phyloP scores from a whole-genome alignment of 1,284 basidiomycete species.

The Moniliophthora roreri region DNA sequence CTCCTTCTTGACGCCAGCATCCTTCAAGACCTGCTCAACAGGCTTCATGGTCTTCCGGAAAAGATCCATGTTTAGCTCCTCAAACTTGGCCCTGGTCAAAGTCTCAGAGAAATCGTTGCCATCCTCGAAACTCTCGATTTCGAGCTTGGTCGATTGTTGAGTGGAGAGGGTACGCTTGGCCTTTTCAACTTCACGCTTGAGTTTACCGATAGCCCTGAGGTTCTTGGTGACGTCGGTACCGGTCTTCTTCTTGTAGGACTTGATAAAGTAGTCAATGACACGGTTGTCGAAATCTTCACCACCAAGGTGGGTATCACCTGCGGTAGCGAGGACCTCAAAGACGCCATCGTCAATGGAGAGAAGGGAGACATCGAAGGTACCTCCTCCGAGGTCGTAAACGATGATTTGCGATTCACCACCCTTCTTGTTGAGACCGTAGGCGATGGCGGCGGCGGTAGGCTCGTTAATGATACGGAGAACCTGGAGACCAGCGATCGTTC shows the following conservation, averaged over 20 bases:
- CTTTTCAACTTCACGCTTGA: slow-evolving; percentile 98
- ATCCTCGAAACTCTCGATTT: slow-evolving; percentile 92
- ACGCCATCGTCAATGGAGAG: slow-evolving; percentile 97
- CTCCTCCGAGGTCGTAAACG: slow-evolving; percentile 98
- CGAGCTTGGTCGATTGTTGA: slow-evolving; percentile 83
- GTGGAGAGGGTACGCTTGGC: slow-evolving; percentile 97
- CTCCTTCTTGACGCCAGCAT: slow-evolving; percentile 97
- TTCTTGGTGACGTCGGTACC: slow-evolving; percentile 87
- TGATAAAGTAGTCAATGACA: slow-evolving; percentile 89
- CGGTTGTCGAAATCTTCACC: slow-evolving; percentile 99
- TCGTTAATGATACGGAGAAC: slow-evolving; percentile 99
- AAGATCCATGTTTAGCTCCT: slow-evolving; percentile 97
- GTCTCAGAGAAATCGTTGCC: slow-evolving; percentile 98
- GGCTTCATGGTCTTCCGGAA: slow-evolving; percentile 99
- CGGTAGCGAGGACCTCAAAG: slow-evolving; percentile 96
- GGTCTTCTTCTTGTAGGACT: slow-evolving; percentile 95
- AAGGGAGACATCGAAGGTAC: slow-evolving; percentile 98
- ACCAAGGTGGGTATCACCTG: slow-evolving; percentile 98
- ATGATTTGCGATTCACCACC: slow-evolving; percentile 93
- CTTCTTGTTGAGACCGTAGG: slow-evolving; percentile 98
- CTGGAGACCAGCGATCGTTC: slow-evolving; percentile 93
- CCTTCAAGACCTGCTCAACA: slow-evolving; percentile 98
- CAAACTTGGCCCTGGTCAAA: slow-evolving; percentile 97
- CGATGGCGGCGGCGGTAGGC: slow-evolving; percentile 96
- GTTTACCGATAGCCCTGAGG: slow-evolving; percentile 91